Conservation (phyloP, 1,139 yeast genomes). For the Yamadazyma dendronema region DNA sequence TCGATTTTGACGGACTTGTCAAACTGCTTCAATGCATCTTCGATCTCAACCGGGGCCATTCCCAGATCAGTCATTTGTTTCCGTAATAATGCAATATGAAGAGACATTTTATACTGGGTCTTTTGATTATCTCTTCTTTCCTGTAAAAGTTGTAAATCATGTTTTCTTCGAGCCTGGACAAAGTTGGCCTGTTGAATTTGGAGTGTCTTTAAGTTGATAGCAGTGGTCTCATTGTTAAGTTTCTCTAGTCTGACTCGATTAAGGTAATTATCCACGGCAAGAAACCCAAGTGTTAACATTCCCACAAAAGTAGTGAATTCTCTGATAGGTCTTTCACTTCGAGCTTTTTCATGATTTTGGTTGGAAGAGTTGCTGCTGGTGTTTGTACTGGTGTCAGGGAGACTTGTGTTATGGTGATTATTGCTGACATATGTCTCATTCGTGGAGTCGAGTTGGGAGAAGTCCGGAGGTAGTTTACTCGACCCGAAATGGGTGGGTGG, state of each 20-base stretch:
- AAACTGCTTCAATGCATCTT: conserved; percentile 51
- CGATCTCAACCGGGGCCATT: conserved; percentile 51
- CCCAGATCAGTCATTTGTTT: conserved; percentile 56
- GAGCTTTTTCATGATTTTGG: neutral
- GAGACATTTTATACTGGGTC: conserved; percentile 57
- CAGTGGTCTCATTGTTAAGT: conserved; percentile 36
- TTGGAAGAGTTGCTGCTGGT: no score
- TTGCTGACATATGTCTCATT: neutral
- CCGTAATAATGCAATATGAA: conserved; percentile 62
- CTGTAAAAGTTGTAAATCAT: conserved; percentile 45
- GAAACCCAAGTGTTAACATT: conserved; percentile 40
- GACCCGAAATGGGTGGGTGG: conserved; percentile 22
- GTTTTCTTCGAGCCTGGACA: conserved; percentile 42
- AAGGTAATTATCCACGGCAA: conserved; percentile 53
- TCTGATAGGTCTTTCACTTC: conserved; percentile 13
- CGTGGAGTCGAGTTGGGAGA: conserved; percentile 8
- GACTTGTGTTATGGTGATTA: neutral
- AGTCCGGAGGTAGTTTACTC: conserved; percentile 17
- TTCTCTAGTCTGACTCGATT: conserved; percentile 43
- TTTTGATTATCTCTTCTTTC: conserved; percentile 49
- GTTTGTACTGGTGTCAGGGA: neutral
- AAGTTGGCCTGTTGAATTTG: conserved; percentile 45
- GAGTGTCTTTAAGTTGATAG: conserved; percentile 40
- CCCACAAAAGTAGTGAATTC: conserved; percentile 39
- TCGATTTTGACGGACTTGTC: conserved; percentile 56